phyloP scores from a whole-genome alignment of 1,284 basidiomycete genomes.

The Kwoniella shivajii region DNA sequence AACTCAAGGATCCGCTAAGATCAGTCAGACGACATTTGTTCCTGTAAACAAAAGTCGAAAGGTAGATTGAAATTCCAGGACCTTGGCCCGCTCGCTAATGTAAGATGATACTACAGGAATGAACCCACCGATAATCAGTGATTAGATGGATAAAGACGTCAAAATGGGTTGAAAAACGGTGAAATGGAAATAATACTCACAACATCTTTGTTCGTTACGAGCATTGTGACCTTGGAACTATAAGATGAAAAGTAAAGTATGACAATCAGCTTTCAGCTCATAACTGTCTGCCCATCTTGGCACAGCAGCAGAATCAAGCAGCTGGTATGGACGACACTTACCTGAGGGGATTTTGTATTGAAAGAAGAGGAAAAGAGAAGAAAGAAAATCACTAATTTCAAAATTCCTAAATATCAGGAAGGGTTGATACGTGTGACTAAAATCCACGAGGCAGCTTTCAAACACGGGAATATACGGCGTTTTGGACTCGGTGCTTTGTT shows the following conservation, averaged over 20 bases:
- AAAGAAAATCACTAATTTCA: constrained; percentile 4
- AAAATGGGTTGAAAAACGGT: background rate
- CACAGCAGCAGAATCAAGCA: background rate
- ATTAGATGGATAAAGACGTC: background rate
- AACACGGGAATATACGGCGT: constrained; percentile 12
- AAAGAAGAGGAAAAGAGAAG: constrained; percentile 2
- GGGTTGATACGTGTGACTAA: background rate
- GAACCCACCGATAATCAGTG: background rate
- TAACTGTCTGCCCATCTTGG: too few relatives aligned
- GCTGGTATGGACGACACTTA: constrained; percentile 1
- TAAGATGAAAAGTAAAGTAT: background rate
- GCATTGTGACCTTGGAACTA: constrained; percentile 56
- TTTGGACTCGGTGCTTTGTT: background rate
- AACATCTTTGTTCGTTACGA: constrained; percentile 43
- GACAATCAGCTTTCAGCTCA: background rate
- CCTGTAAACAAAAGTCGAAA: constrained; percentile 4
- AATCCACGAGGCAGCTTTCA: background rate
- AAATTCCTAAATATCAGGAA: background rate
- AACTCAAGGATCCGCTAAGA: constrained; percentile 48
- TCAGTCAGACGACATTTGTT: constrained; percentile 24
- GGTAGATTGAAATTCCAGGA: constrained; percentile 56
- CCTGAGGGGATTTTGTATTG: constrained; percentile 13
- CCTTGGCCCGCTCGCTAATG: constrained; percentile 56
- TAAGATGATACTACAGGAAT: constrained; percentile 16
- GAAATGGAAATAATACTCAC: constrained; percentile 11